Percentiles rank a stretch among this genome's conserved stretches.
phyloP scores from a whole-genome alignment of 768 basidiomycete genomes.

The Rhizopogon vinicolor region DNA sequence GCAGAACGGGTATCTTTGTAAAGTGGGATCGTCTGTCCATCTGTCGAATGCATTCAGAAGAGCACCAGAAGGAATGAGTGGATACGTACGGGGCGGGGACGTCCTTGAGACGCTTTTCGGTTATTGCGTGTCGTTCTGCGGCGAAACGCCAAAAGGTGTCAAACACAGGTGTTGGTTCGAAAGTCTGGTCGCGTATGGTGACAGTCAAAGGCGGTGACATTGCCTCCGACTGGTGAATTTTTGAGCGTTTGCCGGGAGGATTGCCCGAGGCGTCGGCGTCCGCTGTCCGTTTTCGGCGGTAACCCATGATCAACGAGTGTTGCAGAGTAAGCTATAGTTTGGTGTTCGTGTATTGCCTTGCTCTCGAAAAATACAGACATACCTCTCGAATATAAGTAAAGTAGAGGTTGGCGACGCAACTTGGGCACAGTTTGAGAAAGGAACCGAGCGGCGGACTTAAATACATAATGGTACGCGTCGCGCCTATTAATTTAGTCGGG shows the following conservation, averaged over 20 bases:
- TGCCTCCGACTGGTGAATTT: constrained; percentile 11
- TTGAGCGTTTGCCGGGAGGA: constrained; percentile 18
- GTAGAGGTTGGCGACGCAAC: neutral
- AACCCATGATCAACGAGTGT: neutral
- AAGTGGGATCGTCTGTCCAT: constrained; percentile 65
- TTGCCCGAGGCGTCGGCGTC: constrained; percentile 5
- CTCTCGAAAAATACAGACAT: neutral
- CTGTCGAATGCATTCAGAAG: constrained; percentile 25
- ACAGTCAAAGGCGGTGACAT: constrained; percentile 22
- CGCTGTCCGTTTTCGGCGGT: constrained; percentile 18
- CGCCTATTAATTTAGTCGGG: too few relatives aligned
- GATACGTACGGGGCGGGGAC: constrained; percentile 47
- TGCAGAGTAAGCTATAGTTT: neutral
- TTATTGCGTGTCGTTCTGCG: constrained; percentile 53
- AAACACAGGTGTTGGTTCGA: constrained; percentile 47
- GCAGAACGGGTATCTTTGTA: constrained; percentile 58
- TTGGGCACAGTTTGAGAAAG: neutral
- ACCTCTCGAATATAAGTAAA: neutral
- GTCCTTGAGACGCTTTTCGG: constrained; percentile 49
- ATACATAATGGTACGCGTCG: neutral
- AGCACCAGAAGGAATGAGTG: neutral
- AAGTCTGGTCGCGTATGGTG: constrained; percentile 32
- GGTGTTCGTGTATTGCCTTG: neutral
- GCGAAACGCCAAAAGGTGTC: constrained; percentile 59
- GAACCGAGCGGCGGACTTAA: neutral